These are phyloP conservation scores for Mortierella polycephala DNA, from an alignment of 371 early-diverging fungal genomes.

Conservation along the genomic window DNA sequence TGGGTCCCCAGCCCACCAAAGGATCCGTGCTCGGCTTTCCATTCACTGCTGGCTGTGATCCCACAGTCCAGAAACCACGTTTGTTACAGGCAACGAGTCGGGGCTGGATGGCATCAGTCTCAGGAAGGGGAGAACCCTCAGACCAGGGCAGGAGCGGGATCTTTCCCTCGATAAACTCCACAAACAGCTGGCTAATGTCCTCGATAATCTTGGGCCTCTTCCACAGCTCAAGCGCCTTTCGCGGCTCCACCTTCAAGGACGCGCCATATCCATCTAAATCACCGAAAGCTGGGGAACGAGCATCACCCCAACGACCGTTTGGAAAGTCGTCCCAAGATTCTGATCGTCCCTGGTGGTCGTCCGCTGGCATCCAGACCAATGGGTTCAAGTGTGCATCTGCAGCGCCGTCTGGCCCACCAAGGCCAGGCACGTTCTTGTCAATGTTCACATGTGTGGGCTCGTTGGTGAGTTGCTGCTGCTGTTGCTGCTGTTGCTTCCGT, in stretches of 20 bases:
- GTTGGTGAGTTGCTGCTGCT: slow-evolving; percentile 10
- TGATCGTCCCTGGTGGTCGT: slow-evolving; percentile 42
- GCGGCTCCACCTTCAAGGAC: slow-evolving; percentile 69
- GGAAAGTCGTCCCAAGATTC: slow-evolving; percentile 96
- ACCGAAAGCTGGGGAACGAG: slow-evolving; percentile 89
- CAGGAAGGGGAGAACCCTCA: slow-evolving; percentile 82
- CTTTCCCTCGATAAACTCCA: slow-evolving; percentile 76
- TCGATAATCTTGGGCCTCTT: slow-evolving; percentile 67
- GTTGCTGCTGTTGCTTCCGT: slow-evolving; percentile 23
- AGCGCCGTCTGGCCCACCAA: not conserved
- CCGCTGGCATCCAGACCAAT: slow-evolving; percentile 36
- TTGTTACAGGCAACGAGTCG: slow-evolving; percentile 74
- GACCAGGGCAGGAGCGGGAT: slow-evolving; percentile 90
- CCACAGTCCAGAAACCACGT: slow-evolving; percentile 88
- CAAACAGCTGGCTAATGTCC: slow-evolving; percentile 82
- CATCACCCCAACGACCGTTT: slow-evolving; percentile 97
- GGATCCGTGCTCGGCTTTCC: slow-evolving; percentile 81
- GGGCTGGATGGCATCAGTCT: slow-evolving; percentile 78
- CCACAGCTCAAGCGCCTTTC: slow-evolving; percentile 77
- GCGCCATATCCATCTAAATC: slow-evolving; percentile 82
- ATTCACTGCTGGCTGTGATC: slow-evolving; percentile 96
- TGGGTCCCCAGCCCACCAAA: slow-evolving; percentile 95
- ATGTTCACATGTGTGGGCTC: slow-evolving; percentile 21
- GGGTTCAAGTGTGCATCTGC: slow-evolving; percentile 28
- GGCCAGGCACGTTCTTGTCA: not conserved